Base-by-base conservation (phyloP, 2,329 filamentous ascomycete genomes). In the Hypoxylon sp. region DNA sequence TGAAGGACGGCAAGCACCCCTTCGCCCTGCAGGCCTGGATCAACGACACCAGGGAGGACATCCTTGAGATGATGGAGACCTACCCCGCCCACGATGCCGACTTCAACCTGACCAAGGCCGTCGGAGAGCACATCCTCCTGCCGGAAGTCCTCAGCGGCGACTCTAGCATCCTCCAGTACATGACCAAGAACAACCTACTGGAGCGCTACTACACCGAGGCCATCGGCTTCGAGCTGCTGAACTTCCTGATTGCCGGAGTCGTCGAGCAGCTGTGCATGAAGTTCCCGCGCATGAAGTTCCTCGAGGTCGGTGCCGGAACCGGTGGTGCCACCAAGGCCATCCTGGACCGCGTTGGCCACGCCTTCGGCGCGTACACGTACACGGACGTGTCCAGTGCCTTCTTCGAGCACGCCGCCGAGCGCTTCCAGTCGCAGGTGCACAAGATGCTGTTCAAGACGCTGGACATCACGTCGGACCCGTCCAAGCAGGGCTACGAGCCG, bases 341-440 rank as follows among this genome's bases (percentile, higher is more conserved):
- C 4, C 63, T 81, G 2, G 48, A 64, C 2, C 43, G 48, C 3
- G 58, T 79, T 10, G 71, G 67, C 1, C 10, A 61, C 13, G 7
- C 55, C 2, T 77, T 75, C 41, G 52, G 65, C 1, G 67, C 70
- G 1, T 82, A 81, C 62, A 78, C 75, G 0, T 82, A 71, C 65
- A 81, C 80, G 0, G 79, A 81, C 53, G 73, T 80, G 10, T 75
- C 75, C 0, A 55, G 70, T 3, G 73, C 70, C 6, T 78, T 78
- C 67, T 79, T 81, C 46, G 72, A 74, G 11, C 61, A 67, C 1
- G 76, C 74, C 0, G 58, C 66, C 18, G 66, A 71, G 20, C 59
- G 55, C 3, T 74, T 79, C 18, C 48, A 61, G 0, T 37, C 52
- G 2, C 66, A 69, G 31, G 58, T 58, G 1, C 40, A 65, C 2